These are phyloP conservation scores for Leptographium galeiforme DNA, from an alignment of 2,329 filamentous ascomycete genomes.

Conservation along the genomic window DNA sequence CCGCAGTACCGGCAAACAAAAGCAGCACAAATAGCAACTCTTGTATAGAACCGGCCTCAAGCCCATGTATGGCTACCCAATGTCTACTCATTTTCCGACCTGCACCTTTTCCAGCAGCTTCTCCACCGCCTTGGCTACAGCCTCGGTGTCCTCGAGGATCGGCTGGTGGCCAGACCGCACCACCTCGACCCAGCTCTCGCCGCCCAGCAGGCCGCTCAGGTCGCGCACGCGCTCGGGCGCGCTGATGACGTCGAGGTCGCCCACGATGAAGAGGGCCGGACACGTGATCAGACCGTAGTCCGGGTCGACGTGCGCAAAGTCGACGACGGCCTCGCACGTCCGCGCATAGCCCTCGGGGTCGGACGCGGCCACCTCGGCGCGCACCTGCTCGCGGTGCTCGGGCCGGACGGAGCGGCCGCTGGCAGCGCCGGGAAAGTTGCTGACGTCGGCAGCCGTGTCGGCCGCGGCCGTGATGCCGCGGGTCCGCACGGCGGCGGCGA, in stretches of 20 bases:
- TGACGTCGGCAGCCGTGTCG: slow-evolving; percentile 15
- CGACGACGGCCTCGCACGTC: slow-evolving; percentile 18
- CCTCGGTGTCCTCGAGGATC: slow-evolving; percentile 7
- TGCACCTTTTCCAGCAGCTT: not conserved
- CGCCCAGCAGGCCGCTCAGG: slow-evolving; percentile 14
- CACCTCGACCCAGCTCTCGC: slow-evolving; percentile 15
- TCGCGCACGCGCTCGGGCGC: slow-evolving; percentile 15
- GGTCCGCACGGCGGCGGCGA: slow-evolving; percentile 15
- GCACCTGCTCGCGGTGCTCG: slow-evolving; percentile 12
- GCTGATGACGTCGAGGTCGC: slow-evolving; percentile 19
- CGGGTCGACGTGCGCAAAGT: slow-evolving; percentile 17
- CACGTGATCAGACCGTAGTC: slow-evolving; percentile 18
- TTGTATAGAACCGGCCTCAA: too few species aligned
- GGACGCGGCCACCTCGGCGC: slow-evolving; percentile 17
- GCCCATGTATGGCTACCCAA: too few species aligned
- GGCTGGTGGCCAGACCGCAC: slow-evolving; percentile 10
- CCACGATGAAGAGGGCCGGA: slow-evolving; percentile 17
- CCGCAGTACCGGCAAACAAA: too few species aligned
- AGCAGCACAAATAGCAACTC: too few species aligned
- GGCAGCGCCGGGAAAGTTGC: slow-evolving; percentile 16
- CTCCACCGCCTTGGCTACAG: not conserved
- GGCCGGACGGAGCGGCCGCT: slow-evolving; percentile 10
- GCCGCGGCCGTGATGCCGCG: slow-evolving; percentile 16
- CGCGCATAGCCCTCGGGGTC: slow-evolving; percentile 19
- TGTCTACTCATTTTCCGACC: not conserved